Evolutionary conservation across 176 grass and related monocot species (phyloP).

Genomic region (Lolium multiflorum): DNA sequence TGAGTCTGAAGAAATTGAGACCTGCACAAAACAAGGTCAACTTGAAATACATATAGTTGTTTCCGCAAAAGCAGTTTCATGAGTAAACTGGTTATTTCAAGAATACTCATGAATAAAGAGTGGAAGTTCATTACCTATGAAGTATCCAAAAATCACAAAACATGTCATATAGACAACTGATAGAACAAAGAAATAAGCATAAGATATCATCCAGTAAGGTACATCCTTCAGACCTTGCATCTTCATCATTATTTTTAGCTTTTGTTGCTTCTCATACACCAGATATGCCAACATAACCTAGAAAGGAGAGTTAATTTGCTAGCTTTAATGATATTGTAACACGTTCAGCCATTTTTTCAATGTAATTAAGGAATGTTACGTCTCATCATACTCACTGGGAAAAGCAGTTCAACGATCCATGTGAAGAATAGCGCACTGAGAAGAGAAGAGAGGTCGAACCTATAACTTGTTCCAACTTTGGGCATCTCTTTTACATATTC

Average conservation of each 20-base stretch:
- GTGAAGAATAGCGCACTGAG: constrained; percentile 90
- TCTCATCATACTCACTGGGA: constrained; percentile 79
- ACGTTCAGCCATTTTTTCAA: neutral
- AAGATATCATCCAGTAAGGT: constrained; percentile 71
- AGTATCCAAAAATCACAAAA: constrained; percentile 68
- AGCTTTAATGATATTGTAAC: constrained; percentile 23
- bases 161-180: constrained; percentile 53
- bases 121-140: constrained; percentile 36
- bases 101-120: constrained; percentile 3
- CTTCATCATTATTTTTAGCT: constrained; percentile 75
- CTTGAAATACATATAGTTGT: constrained; percentile 19
- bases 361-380: constrained; percentile 31
- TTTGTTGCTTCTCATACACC: constrained; percentile 77
- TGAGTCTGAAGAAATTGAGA: constrained; percentile 64
- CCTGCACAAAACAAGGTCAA: constrained; percentile 50
- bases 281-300: constrained; percentile 70
- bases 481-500: constrained; percentile 92
- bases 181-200: constrained; percentile 68
- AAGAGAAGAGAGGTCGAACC: constrained; percentile 72
- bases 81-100: constrained; percentile 8
- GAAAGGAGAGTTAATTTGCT: constrained; percentile 28
- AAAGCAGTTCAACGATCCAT: constrained; percentile 85
- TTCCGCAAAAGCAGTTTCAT: constrained; percentile 19
- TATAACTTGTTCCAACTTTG: constrained; percentile 65
- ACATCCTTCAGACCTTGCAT: constrained; percentile 69